Evolutionary conservation across 306 rosid genomes (phyloP).

Genomic region (Cicer arietinum): DNA sequence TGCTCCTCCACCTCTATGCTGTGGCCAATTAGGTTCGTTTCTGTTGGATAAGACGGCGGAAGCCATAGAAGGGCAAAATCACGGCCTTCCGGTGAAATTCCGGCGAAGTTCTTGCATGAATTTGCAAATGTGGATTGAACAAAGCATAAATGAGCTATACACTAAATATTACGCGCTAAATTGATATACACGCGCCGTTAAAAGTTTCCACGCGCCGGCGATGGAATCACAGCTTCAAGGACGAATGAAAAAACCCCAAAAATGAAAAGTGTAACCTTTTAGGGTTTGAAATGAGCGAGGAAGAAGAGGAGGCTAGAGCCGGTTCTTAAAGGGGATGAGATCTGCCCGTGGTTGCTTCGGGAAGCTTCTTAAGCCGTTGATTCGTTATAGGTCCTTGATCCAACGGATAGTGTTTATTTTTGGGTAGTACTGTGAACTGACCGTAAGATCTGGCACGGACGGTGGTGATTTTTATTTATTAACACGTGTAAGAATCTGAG

Average conservation of each 20-base stretch:
- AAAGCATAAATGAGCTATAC: conserved; percentile 43
- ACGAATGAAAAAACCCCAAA: background rate
- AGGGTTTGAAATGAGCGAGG: conserved; percentile 77
- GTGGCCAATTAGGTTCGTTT: conserved; percentile 75
- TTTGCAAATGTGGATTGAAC: conserved; percentile 49
- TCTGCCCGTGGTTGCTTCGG: conserved; percentile 77
- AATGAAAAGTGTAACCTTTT: background rate
- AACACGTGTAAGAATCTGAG: conserved; percentile 31
- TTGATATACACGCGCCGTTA: conserved; percentile 50
- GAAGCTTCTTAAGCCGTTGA: conserved; percentile 38
- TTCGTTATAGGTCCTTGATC: conserved; percentile 28
- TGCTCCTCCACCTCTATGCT: conserved; percentile 69
- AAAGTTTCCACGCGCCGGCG: background rate
- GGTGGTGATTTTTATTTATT: conserved; percentile 12
- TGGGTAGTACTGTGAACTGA: conserved; percentile 50
- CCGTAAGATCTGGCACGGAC: conserved; percentile 64
- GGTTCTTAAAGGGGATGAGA: conserved; percentile 85
- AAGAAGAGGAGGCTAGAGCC: conserved; percentile 52
- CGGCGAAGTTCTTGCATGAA: conserved; percentile 56
- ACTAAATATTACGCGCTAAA: conserved; percentile 45
- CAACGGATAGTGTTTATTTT: background rate
- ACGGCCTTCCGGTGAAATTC: conserved; percentile 41
- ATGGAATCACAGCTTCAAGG: background rate
- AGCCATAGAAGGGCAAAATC: conserved; percentile 60
- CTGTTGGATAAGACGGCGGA: conserved; percentile 83